A percentile compares a stretch with the other conserved stretches of the same genome.
These are phyloP conservation scores for Flaveria sonorensis DNA, from an alignment of 129 eudicot species.

Conservation along the genomic window DNA sequence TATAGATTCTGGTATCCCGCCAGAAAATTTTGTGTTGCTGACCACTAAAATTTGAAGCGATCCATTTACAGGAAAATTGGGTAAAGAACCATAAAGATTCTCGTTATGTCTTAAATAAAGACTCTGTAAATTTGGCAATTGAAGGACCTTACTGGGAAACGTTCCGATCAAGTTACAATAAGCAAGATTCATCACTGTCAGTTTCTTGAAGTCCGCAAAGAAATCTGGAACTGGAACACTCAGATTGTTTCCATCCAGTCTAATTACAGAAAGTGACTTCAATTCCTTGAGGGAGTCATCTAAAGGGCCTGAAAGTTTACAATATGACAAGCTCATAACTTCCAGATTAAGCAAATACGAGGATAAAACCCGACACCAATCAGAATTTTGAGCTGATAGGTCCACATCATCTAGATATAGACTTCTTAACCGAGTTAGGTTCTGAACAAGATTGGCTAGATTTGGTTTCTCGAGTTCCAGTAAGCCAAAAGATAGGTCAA, in stretches of 20 bases:
- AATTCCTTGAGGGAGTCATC: constrained; percentile 40
- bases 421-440: constrained; percentile 40
- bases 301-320: constrained; percentile 53
- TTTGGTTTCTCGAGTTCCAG: constrained; percentile 6
- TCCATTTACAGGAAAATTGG: constrained; percentile 29
- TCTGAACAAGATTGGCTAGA: constrained; percentile 42
- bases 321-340: constrained; percentile 53
- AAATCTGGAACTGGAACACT: constrained; percentile 44
- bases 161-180: constrained; percentile 42
- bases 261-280: constrained; percentile 44
- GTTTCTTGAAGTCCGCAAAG: constrained; percentile 46
- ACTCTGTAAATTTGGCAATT: constrained; percentile 34
- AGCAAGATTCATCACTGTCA: constrained; percentile 41
- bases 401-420: constrained; percentile 56
- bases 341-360: constrained; percentile 48
- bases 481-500: constrained; percentile 1
- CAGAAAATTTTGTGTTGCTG: constrained; percentile 44
- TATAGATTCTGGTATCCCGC: constrained; percentile 46
- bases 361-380: constrained; percentile 51
- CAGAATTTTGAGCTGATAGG: constrained; percentile 34
- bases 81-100: constrained; percentile 44
- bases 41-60: constrained; percentile 44
- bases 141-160: constrained; percentile 49
- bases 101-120: constrained; percentile 48
- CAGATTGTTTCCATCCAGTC: constrained; percentile 44